Conservation (phyloP, 371 early-diverging fungal genomes). For the Rhizopus stolonifer region DNA sequence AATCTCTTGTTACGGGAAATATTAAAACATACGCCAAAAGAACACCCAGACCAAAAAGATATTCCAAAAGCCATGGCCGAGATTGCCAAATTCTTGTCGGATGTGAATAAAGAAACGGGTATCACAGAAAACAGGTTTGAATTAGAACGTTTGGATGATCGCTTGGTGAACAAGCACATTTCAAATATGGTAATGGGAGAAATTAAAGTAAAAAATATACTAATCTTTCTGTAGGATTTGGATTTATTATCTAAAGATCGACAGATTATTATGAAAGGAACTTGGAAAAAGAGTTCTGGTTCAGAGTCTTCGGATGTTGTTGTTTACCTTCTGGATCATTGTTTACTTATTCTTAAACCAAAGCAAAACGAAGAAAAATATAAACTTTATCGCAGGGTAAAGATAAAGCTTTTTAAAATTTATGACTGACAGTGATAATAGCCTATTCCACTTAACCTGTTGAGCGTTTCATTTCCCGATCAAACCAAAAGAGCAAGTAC, state of each 20-base stretch:
- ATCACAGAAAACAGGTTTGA: slow-evolving; percentile 68
- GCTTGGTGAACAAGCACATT: slow-evolving; percentile 71
- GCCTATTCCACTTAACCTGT: slow-evolving; percentile 77
- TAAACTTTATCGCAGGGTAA: slow-evolving; percentile 45
- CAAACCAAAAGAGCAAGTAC: slow-evolving; percentile 40
- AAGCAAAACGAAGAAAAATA: slow-evolving; percentile 41
- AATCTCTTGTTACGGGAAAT: slow-evolving; percentile 83
- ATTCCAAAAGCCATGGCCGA: slow-evolving; percentile 66
- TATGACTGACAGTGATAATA: slow-evolving; percentile 49
- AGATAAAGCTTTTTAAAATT: not conserved
- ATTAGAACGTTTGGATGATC: slow-evolving; percentile 22
- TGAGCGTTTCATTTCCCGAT: slow-evolving; percentile 67
- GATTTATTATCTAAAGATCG: slow-evolving; percentile 60
- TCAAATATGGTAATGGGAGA: slow-evolving; percentile 18
- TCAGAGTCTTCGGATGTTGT: slow-evolving; percentile 66
- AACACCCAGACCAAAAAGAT: slow-evolving; percentile 74
- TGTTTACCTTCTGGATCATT: slow-evolving; percentile 87
- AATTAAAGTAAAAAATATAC: slow-evolving; percentile 21
- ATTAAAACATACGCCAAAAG: slow-evolving; percentile 80
- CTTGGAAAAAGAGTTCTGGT: slow-evolving; percentile 71
- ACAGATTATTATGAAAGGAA: slow-evolving; percentile 77
- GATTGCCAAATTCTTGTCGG: slow-evolving; percentile 69
- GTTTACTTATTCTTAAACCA: slow-evolving; percentile 74
- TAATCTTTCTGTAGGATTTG: slow-evolving; percentile 38
- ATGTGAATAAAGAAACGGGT: slow-evolving; percentile 83